These are phyloP conservation scores for Pyrenochaeta sp. DNA, from an alignment of 2,329 filamentous ascomycete species.

Conservation along the genomic window DNA sequence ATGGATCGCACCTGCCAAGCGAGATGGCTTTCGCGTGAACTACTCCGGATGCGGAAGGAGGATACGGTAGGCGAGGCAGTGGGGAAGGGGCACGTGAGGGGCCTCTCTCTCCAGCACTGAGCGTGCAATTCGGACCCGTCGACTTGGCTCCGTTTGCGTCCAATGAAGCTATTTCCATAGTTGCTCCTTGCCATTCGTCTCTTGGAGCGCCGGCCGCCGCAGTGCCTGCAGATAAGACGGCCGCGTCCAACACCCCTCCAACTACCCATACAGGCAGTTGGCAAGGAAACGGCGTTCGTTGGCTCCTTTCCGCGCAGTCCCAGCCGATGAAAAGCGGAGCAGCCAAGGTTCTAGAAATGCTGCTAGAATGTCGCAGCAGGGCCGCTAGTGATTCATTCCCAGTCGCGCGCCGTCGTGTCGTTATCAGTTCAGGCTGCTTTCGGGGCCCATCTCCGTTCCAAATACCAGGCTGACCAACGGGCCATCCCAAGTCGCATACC, in stretches of 20 bases:
- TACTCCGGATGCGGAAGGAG: constrained; percentile 23
- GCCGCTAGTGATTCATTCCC: not conserved
- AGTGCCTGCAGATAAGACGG: constrained; percentile 21
- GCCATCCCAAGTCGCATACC: constrained; percentile 9
- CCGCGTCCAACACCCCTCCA: not conserved
- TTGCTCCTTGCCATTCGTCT: constrained; percentile 13
- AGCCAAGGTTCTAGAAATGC: constrained; percentile 34
- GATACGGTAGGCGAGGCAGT: not conserved
- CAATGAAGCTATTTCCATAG: not conserved
- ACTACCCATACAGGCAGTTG: constrained; percentile 32
- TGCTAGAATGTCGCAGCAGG: constrained; percentile 23
- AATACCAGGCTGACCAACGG: constrained; percentile 14
- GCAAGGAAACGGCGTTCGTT: constrained; percentile 24
- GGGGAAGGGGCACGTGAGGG: constrained; percentile 26
- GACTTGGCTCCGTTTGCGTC: constrained; percentile 12
- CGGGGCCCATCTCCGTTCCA: constrained; percentile 26
- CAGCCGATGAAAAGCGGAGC: constrained; percentile 16
- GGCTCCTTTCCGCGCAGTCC: not conserved
- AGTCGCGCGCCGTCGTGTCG: constrained; percentile 8
- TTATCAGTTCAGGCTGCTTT: constrained; percentile 25
- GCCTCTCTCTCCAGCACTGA: constrained; percentile 19
- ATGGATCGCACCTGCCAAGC: constrained; percentile 15
- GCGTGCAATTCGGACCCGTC: constrained; percentile 11
- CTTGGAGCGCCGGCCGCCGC: constrained; percentile 4
- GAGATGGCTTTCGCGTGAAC: constrained; percentile 1